Conservation (phyloP, 352 stramenopile species). For the Detonula confervacea region DNA sequence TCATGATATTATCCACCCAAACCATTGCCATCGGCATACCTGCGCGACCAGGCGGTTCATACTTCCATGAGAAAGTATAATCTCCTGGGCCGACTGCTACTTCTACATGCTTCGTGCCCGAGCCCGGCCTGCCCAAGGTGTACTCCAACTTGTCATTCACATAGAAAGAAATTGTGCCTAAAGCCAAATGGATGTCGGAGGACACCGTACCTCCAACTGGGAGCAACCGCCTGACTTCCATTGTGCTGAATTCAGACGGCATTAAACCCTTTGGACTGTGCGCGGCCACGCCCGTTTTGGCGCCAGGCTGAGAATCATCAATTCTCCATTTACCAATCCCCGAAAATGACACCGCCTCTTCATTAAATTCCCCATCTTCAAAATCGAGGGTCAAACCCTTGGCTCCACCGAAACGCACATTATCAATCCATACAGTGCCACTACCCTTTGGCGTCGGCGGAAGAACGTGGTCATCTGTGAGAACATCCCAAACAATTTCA, state of each 20-base stretch:
- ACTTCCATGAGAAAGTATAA: constrained; percentile 19
- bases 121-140: background rate
- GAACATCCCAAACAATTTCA: constrained; percentile 15
- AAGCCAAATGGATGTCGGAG: constrained; percentile 7
- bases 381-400: constrained; percentile 4
- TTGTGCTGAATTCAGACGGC: constrained; percentile 12
- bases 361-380: constrained; percentile 16
- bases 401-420: constrained; percentile 10
- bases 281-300: constrained; percentile 4
- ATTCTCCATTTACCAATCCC: constrained; percentile 28
- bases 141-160: background rate
- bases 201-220: background rate
- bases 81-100: background rate
- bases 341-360: constrained; percentile 9
- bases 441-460: background rate
- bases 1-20: constrained; percentile 21
- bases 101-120: background rate
- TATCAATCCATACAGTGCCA: constrained; percentile 24
- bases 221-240: background rate
- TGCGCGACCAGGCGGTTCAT: constrained; percentile 13
- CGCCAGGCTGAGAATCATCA: constrained; percentile 10
- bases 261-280: constrained; percentile 36
- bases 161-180: constrained; percentile 30
- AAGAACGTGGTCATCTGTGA: background rate
- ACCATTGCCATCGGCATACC: constrained; percentile 26